Conservation (phyloP, 495 filamentous ascomycete genomes). For the Copromyces sp. region DNA sequence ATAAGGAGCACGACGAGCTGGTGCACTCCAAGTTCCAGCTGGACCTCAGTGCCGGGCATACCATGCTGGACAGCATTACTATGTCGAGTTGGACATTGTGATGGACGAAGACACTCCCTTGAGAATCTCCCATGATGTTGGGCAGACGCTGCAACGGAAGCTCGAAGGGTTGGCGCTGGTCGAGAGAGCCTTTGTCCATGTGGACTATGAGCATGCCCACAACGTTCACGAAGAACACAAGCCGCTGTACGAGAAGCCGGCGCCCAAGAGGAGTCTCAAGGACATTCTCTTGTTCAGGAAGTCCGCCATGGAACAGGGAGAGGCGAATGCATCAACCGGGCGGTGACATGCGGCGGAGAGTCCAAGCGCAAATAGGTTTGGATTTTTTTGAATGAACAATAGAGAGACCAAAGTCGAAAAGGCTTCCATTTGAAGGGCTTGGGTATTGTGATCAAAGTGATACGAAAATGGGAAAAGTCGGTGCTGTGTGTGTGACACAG, state of each 20-base stretch:
- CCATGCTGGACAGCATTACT: constrained; percentile 45
- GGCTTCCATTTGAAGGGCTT: not conserved
- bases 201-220: constrained; percentile 43
- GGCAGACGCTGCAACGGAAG: constrained; percentile 43
- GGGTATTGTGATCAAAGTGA: not conserved
- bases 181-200: constrained; percentile 47
- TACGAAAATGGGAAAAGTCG: not conserved
- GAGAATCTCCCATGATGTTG: constrained; percentile 44
- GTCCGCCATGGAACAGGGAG: constrained; percentile 16
- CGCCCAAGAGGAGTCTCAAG: constrained; percentile 22
- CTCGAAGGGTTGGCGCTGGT: constrained; percentile 44
- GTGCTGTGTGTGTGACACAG: too few species aligned
- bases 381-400: not conserved
- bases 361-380: not conserved
- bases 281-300: constrained; percentile 31
- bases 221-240: constrained; percentile 44
- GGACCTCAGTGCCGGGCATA: constrained; percentile 44
- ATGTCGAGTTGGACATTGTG: constrained; percentile 49
- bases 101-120: constrained; percentile 42
- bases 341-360: not conserved
- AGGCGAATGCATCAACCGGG: not conserved
- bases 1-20: too few species aligned
- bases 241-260: constrained; percentile 35
- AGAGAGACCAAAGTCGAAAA: not conserved
- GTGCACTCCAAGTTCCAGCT: too few species aligned